A percentile compares a stretch with the other conserved stretches of the same genome.
These are phyloP conservation scores for Cryptococcus sp. DNA, from an alignment of 1,284 basidiomycete species.

Conservation along the genomic window DNA sequence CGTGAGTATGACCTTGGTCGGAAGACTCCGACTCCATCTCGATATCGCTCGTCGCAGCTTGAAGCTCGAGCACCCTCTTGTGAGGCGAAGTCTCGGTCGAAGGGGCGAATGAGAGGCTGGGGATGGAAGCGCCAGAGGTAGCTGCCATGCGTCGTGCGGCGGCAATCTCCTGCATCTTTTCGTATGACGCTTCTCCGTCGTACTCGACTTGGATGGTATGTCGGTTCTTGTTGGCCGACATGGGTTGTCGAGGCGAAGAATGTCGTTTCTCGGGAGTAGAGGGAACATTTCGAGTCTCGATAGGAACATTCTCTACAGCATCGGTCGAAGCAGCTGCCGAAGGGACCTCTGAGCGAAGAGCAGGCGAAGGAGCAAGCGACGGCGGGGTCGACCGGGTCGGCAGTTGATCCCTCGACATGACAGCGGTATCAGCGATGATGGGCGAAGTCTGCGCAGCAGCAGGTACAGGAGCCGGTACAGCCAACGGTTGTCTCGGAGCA, in stretches of 20 bases:
- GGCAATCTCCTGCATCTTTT: constrained; percentile 21
- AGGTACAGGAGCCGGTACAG: constrained; percentile 9
- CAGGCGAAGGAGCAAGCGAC: background rate
- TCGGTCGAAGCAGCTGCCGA: constrained; percentile 7
- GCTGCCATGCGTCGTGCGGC: constrained; percentile 9
- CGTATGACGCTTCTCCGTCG: constrained; percentile 48
- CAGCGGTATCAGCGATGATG: constrained; percentile 10
- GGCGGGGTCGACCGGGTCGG: constrained; percentile 7
- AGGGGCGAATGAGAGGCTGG: background rate
- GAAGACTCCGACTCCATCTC: constrained; percentile 28
- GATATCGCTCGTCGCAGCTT: constrained; percentile 15
- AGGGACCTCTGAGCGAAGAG: background rate
- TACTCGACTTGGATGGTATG: constrained; percentile 94
- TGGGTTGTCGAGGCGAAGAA: constrained; percentile 14
- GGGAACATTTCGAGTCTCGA: background rate
- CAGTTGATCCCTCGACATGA: constrained; percentile 11
- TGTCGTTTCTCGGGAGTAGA: background rate
- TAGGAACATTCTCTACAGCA: constrained; percentile 16
- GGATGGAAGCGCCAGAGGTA: background rate
- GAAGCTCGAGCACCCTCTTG: constrained; percentile 4
- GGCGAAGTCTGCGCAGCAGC: constrained; percentile 10
- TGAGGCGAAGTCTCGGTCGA: background rate
- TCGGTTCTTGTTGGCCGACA: constrained; percentile 51
- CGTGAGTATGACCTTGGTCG: constrained; percentile 14
- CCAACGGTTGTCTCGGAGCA: background rate